These are phyloP conservation scores for Nemophila menziesii DNA, from an alignment of 257 asterid species.

Conservation along the genomic window DNA sequence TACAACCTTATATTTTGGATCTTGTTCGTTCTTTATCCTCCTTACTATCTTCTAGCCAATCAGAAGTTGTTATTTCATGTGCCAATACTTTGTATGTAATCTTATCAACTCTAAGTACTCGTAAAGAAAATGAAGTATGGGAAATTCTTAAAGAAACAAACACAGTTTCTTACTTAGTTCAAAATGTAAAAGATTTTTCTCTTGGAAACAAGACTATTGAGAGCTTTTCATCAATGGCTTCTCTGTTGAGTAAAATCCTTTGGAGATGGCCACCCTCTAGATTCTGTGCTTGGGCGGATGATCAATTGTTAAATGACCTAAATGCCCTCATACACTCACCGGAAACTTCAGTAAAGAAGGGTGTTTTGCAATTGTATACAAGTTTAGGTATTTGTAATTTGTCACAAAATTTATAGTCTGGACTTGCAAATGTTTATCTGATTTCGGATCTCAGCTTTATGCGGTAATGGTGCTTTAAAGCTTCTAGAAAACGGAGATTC, in stretches of 20 bases:
- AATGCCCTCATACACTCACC: slow-evolving; percentile 31
- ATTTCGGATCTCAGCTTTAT: slow-evolving; percentile 59
- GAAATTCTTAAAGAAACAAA: slow-evolving; percentile 49
- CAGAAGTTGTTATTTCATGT: slow-evolving; percentile 52
- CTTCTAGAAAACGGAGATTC: slow-evolving; percentile 62
- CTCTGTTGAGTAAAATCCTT: slow-evolving; percentile 63
- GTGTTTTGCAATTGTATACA: slow-evolving; percentile 60
- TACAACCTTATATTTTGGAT: slow-evolving; percentile 36
- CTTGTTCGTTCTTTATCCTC: slow-evolving; percentile 49
- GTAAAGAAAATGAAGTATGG: slow-evolving; percentile 50
- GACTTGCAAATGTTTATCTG: slow-evolving; percentile 20
- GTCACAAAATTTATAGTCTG: slow-evolving; percentile 12
- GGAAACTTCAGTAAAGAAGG: slow-evolving; percentile 32
- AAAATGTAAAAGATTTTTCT: slow-evolving; percentile 38
- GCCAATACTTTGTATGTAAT: slow-evolving; percentile 59
- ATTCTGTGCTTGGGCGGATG: slow-evolving; percentile 56
- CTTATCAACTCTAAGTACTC: slow-evolving; percentile 47
- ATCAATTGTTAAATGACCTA: slow-evolving; percentile 33
- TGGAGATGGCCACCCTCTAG: slow-evolving; percentile 82
- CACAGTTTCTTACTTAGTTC: slow-evolving; percentile 33
- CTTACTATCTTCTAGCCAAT: slow-evolving; percentile 37
- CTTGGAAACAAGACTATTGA: slow-evolving; percentile 32
- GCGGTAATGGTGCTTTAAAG: slow-evolving; percentile 60
- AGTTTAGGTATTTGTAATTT: slow-evolving; percentile 52
- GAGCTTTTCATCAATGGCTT: slow-evolving; percentile 55